phyloP scores from a whole-genome alignment of 192 early-diverging fungal genomes.

The Coemansia asiatica region DNA sequence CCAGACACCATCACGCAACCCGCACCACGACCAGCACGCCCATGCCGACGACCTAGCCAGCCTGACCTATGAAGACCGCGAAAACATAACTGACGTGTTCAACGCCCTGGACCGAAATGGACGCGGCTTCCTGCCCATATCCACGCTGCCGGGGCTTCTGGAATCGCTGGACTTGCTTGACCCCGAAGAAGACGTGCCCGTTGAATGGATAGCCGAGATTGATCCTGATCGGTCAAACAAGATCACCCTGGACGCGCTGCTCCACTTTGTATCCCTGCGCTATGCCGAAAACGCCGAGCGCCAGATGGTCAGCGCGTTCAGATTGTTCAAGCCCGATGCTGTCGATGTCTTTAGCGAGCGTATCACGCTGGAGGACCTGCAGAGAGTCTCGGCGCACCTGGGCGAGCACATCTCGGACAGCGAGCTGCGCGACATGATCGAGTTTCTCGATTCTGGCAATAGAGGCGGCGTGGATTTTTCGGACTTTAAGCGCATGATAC shows the following conservation, averaged over 20 bases:
- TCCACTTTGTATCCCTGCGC: slow-evolving; percentile 32
- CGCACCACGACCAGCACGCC: background rate
- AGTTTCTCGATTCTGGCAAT: slow-evolving; percentile 63
- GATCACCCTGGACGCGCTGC: slow-evolving; percentile 31
- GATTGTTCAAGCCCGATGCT: slow-evolving; percentile 73
- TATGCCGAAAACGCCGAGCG: slow-evolving; percentile 59
- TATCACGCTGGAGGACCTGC: slow-evolving; percentile 78
- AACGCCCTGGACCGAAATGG: slow-evolving; percentile 30
- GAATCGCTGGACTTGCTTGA: slow-evolving; percentile 19
- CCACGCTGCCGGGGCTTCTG: slow-evolving; percentile 20
- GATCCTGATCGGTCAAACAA: slow-evolving; percentile 37
- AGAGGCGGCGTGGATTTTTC: slow-evolving; percentile 64
- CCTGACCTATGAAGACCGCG: slow-evolving; percentile 37
- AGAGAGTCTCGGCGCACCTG: slow-evolving; percentile 61
- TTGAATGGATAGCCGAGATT: slow-evolving; percentile 21
- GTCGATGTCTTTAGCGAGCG: slow-evolving; percentile 55
- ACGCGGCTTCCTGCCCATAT: slow-evolving; percentile 30
- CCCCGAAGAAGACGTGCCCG: slow-evolving; percentile 1
- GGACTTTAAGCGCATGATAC: slow-evolving; percentile 66
- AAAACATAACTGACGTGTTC: slow-evolving; percentile 46
- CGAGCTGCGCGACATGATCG: slow-evolving; percentile 68
- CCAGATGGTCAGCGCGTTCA: slow-evolving; percentile 75
- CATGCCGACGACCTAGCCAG: background rate
- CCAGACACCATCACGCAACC: background rate
- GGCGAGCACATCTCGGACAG: slow-evolving; percentile 66